Conservation (phyloP, 257 asterid genomes). For the Capsicum pubescens region DNA sequence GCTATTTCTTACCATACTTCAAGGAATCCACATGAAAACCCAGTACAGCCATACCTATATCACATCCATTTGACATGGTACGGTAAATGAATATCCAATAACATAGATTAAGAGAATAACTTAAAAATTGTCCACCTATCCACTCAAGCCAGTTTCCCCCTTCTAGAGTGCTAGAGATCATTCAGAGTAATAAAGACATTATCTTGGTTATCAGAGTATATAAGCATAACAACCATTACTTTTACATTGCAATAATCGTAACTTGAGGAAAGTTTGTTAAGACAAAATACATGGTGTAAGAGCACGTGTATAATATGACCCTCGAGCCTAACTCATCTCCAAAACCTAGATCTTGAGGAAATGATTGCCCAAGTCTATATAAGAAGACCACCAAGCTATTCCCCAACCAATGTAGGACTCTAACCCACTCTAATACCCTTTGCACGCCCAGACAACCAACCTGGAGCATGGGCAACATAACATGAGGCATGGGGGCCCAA, state of each 20-base stretch:
- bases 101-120: neutral
- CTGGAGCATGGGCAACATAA: neutral
- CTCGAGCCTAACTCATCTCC: neutral
- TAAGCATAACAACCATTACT: neutral
- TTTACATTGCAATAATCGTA: neutral
- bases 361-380: neutral
- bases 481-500: neutral
- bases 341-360: neutral
- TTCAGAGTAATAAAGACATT: neutral
- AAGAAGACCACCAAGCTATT: neutral
- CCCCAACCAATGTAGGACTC: neutral
- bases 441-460: neutral
- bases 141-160: neutral
- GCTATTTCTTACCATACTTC: neutral
- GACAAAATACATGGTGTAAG: neutral
- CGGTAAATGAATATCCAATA: neutral
- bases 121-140: neutral
- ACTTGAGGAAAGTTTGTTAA: neutral
- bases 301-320: neutral
- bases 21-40: neutral
- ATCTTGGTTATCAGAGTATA: slow-evolving; percentile 2
- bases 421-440: neutral
- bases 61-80: neutral
- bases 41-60: neutral
- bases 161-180: neutral